Base-by-base conservation (phyloP, 306 rosid species). In the Crotalaria pallida region DNA sequence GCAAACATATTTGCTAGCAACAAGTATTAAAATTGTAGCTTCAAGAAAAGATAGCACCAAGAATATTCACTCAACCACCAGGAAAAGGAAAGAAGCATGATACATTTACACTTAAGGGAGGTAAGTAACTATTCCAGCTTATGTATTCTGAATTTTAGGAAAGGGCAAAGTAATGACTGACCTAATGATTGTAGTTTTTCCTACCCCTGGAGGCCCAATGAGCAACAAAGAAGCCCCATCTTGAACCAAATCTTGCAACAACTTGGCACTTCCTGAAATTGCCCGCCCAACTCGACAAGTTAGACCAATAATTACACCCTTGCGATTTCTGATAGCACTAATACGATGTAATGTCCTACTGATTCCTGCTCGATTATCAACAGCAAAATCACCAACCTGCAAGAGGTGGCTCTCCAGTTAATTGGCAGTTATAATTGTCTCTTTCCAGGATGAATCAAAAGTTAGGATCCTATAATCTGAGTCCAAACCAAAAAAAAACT, bases 181-280 rank as follows among this genome's bases (percentile, higher is more conserved):
- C 98, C 98, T 81, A 71, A 94, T 90, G 67, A 94, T 90, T 31
- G 98, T 94, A 72, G 98, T 90, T 84, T 93, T 93, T 71, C 97
- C 97, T 18, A 90, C 97, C 51, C 98, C 98, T 11, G 97, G 98
- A 78, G 98, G 98, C 18, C 97, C 98, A 78, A 90, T 93, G 58
- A 93, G 90, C 83, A 90, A 81, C 84, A 93, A 82, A 68, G 98
- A 93, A 78, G 90, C 75, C 22, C 97, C 97, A n/a, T 88, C 94
- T 74, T 88, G 87, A 79, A 90, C 87, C 87, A 93, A 87, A 83
- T 88, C 96, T 74, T 73, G 83, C 82, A 93, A 82, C 82, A 93
- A 83, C 75, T 73, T 80, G 48, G 94, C 97, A 84, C 87, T 90
- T 57, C 96, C 97, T 2, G 96, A 85, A 79, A 93, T 86, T 47